Base-by-base conservation (phyloP, 257 asterid species). In the Penstemon eatonii region DNA sequence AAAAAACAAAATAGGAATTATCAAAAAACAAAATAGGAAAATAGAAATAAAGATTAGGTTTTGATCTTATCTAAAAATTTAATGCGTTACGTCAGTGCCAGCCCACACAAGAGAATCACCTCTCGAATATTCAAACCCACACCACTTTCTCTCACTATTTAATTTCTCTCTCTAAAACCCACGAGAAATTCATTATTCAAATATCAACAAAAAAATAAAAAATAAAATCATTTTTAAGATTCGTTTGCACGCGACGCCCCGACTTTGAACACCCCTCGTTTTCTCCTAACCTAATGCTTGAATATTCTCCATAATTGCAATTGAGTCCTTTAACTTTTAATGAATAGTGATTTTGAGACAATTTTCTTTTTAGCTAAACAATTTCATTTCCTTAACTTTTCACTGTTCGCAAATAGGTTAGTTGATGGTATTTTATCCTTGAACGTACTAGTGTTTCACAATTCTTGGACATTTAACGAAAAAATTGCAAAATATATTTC, bases 161-260 rank as follows among this genome's bases (percentile, higher is more conserved):
- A 25, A 25, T 25, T 25, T 25, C 33, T 1, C 33, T 25, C 33
- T 25, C 33, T 25, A 25, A 25, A 25, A 25, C 33, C 2, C 33
- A 25, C 33, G 33, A 25, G 33, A 25, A 25, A 25, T 25, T 25
- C 33, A 25, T 25, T 75, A 75, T 75, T 75, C 81, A 71, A 54
- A 12, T 13, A 54, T 42, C 68, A 49, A 45, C 0, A 15, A 41
- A 36, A 13, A 44, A 7, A 7, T 47, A 50, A 46, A 38, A 4
- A 7, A n/a, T n/a, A 40, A 18, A 52, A 45, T 66, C 61, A 44
- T 56, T 68, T 55, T 78, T 75, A 76, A 73, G 89, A 87, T 89
- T 87, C 92, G 80, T 78, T 63, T 66, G 78, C 78, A 82, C 82
- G 96, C 95, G 95, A 89, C 95, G 96, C 63, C 87, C 80, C 95